Evolutionary conservation across 805 yeast species (phyloP).

Genomic region (Saitoella complicata): DNA sequence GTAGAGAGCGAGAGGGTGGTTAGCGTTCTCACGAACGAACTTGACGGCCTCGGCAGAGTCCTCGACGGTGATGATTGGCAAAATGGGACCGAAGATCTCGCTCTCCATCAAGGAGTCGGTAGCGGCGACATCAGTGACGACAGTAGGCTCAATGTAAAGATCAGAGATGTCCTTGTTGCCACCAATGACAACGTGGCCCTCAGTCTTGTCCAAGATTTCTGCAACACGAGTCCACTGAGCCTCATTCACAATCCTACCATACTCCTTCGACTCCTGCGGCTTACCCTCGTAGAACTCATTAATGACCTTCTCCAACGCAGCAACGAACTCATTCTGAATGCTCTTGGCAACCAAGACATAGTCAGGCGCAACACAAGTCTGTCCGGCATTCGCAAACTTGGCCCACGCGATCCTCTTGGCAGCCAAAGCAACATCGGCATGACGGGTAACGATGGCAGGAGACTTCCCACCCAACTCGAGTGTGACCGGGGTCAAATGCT

Average conservation of each 20-base stretch:
- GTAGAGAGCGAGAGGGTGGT: constrained; percentile 71
- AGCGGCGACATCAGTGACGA: constrained; percentile 47
- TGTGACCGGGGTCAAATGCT: constrained; percentile 60
- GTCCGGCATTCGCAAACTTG: constrained; percentile 67
- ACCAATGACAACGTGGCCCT: constrained; percentile 19
- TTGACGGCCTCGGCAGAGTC: constrained; percentile 30
- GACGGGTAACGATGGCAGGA: constrained; percentile 55
- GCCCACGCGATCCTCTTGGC: constrained; percentile 64
- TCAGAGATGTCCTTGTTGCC: constrained; percentile 18
- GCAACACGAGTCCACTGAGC: constrained; percentile 35
- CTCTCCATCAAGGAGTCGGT: constrained; percentile 55
- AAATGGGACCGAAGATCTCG: constrained; percentile 74
- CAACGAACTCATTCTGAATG: constrained; percentile 36
- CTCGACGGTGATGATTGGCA: constrained; percentile 50
- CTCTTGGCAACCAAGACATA: constrained; percentile 29
- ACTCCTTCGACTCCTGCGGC: constrained; percentile 23
- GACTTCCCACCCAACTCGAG: constrained; percentile 89
- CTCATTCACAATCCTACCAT: constrained; percentile 45
- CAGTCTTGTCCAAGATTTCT: constrained; percentile 24
- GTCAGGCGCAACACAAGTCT: constrained; percentile 82
- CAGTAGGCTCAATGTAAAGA: constrained; percentile 53
- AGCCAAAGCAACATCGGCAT: constrained; percentile 24
- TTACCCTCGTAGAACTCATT: constrained; percentile 29
- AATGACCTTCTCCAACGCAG: constrained; percentile 25
- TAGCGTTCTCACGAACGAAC: constrained; percentile 28